Evolutionary conservation across 2,329 filamentous ascomycete species (phyloP).

Genomic region (Penicillium sp.): DNA sequence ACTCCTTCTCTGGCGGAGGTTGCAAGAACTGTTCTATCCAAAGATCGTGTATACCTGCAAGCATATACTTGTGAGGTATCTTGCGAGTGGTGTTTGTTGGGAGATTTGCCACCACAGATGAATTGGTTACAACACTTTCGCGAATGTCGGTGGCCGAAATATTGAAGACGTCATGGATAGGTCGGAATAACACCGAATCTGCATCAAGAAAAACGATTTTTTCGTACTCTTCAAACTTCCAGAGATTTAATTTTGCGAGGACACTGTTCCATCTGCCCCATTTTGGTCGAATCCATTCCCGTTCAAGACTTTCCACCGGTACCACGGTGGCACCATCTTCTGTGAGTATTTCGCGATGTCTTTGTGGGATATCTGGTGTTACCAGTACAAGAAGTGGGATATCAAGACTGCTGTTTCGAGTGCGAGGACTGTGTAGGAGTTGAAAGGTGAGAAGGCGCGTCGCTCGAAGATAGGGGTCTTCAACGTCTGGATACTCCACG

Average conservation of each 20-base stretch:
- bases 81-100: neutral
- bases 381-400: conserved; percentile 9
- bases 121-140: neutral
- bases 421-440: conserved; percentile 9
- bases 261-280: conserved; percentile 4
- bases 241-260: conserved; percentile 9
- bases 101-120: neutral
- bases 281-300: conserved; percentile 3
- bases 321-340: conserved; percentile 2
- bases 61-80: conserved; percentile 5
- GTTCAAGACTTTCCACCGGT: conserved; percentile 3
- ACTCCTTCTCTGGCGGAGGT: neutral
- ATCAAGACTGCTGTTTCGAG: neutral
- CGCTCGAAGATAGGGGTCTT: conserved; percentile 6
- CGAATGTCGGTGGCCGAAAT: neutral
- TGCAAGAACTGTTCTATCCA: conserved; percentile 4
- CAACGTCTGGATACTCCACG: conserved; percentile 4
- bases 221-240: conserved; percentile 10
- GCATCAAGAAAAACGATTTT: conserved; percentile 9
- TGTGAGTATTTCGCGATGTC: conserved; percentile 3
- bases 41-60: conserved; percentile 3
- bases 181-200: conserved; percentile 5
- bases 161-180: conserved; percentile 9
- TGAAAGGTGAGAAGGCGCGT: conserved; percentile 11
- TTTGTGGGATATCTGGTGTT: conserved; percentile 2